Evolutionary conservation across 495 filamentous ascomycete species (phyloP).

Genomic region (Platismatia glauca): DNA sequence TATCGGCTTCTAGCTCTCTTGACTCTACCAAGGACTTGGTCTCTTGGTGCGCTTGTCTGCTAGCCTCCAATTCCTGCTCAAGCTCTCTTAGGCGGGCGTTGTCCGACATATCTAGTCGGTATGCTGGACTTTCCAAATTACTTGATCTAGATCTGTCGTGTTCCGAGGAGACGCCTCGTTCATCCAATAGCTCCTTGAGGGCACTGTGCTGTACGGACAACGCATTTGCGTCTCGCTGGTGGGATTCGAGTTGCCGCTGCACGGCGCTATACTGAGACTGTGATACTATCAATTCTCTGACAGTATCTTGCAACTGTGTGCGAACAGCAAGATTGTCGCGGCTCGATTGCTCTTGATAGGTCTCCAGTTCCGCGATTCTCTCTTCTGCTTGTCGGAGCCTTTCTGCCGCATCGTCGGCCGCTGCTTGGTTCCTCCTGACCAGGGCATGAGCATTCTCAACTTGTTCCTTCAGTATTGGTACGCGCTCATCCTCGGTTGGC

Average conservation of each 20-base stretch:
- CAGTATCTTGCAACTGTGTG: constrained; percentile 72
- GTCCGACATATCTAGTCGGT: constrained; percentile 70
- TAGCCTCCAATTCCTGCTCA: constrained; percentile 77
- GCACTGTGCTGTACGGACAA: constrained; percentile 83
- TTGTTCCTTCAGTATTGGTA: constrained; percentile 68
- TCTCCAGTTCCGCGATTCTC: constrained; percentile 89
- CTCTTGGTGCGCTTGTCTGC: constrained; percentile 72
- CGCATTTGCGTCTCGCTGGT: constrained; percentile 83
- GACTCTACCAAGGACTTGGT: constrained; percentile 64
- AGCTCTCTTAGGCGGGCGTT: constrained; percentile 74
- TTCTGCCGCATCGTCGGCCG: constrained; percentile 80
- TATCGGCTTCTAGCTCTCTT: constrained; percentile 74
- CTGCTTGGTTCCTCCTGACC: constrained; percentile 76
- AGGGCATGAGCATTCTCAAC: constrained; percentile 66
- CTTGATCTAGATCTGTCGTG: constrained; percentile 50
- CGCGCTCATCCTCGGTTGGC: constrained; percentile 61
- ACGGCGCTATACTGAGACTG: constrained; percentile 70
- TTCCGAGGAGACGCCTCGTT: constrained; percentile 61
- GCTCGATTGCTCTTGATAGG: constrained; percentile 93
- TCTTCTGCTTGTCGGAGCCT: constrained; percentile 89
- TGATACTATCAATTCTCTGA: constrained; percentile 68
- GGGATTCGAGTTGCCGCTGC: constrained; percentile 65
- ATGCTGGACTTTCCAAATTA: constrained; percentile 57
- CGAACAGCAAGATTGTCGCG: constrained; percentile 82
- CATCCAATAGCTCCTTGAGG: constrained; percentile 82